Conservation (phyloP, 148 eudicot genomes). For the Vaccinium darrowii region DNA sequence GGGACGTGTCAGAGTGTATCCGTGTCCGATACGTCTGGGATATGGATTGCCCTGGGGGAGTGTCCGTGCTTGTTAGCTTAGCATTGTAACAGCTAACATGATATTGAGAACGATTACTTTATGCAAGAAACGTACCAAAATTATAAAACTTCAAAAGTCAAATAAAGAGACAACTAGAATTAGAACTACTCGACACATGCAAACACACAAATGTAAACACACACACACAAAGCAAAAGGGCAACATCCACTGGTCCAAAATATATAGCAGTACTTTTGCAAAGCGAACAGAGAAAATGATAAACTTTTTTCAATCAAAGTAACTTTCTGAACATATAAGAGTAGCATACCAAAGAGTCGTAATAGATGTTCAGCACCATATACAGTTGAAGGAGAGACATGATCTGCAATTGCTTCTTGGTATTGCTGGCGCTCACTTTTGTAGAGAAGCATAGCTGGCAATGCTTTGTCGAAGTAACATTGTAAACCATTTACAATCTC, state of each 20-base stretch:
- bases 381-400: slow-evolving; percentile 76
- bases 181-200: neutral
- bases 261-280: neutral
- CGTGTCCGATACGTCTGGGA: too few relatives aligned
- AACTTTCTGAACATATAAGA: neutral
- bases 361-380: slow-evolving; percentile 97
- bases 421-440: slow-evolving; percentile 88
- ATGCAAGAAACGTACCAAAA: neutral
- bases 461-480: slow-evolving; percentile 83
- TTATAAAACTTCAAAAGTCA: neutral
- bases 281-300: slow-evolving; percentile 8
- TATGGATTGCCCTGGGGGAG: too few relatives aligned
- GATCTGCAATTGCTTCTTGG: slow-evolving; percentile 55
- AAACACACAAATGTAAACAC: neutral
- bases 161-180: neutral
- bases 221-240: neutral
- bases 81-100: too few relatives aligned
- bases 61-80: too few relatives aligned
- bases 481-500: slow-evolving; percentile 82
- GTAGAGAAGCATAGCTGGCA: slow-evolving; percentile 85
- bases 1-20: too few relatives aligned
- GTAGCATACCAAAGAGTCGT: slow-evolving; percentile 86
- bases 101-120: too few relatives aligned
- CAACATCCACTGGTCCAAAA: neutral
- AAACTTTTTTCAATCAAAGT: neutral